Conservation (phyloP, 2,329 filamentous ascomycete genomes). For the Colletotrichum simmondsii region DNA sequence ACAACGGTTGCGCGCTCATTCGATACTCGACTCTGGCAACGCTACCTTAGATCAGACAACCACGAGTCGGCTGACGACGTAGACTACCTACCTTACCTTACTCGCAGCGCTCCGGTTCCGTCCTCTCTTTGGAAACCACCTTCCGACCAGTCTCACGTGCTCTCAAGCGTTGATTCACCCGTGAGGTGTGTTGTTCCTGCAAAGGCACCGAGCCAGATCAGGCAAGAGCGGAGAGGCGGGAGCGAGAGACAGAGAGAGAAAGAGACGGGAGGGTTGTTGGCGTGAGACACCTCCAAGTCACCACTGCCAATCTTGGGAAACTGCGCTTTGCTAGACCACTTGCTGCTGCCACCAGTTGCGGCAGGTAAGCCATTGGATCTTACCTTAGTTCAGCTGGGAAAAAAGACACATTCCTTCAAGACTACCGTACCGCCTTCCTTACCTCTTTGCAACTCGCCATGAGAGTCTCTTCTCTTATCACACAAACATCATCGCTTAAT, state of each 20-base stretch:
- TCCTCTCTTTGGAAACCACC: neutral
- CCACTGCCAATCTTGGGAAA: neutral
- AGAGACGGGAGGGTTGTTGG: neutral
- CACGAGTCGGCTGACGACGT: neutral
- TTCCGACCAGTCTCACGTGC: neutral
- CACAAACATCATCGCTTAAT: neutral
- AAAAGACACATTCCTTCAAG: neutral
- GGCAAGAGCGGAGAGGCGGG: neutral
- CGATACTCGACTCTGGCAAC: neutral
- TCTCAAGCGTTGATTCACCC: neutral
- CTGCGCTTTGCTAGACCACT: neutral
- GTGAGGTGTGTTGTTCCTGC: neutral
- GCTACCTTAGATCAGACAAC: neutral
- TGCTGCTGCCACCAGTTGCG: neutral
- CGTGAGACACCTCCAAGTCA: neutral
- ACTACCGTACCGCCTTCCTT: neutral
- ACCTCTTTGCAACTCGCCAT: constrained; percentile 2
- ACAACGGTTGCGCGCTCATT: neutral
- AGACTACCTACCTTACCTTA: neutral
- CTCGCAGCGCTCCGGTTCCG: neutral
- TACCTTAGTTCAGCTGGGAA: neutral
- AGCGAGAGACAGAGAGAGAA: neutral
- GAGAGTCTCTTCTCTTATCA: neutral
- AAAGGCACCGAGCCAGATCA: neutral
- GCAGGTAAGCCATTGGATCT: neutral